phyloP scores from a whole-genome alignment of 208 protist genomes.

The Tritrichomonas foetus region DNA sequence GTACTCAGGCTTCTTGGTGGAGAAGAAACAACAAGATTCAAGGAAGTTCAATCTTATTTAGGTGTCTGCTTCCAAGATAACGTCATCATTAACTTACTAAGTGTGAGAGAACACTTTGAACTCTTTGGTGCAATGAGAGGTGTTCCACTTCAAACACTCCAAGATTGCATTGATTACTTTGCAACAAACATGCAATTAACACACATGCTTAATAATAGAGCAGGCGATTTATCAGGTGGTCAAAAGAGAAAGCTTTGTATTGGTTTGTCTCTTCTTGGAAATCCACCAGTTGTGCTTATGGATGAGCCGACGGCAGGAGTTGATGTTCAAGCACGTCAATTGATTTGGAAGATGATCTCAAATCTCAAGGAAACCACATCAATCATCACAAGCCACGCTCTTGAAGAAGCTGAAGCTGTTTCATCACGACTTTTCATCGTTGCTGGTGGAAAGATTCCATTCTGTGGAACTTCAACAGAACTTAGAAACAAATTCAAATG shows the following conservation, averaged over 20 bases:
- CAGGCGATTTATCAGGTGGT: conserved; percentile 37
- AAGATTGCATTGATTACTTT: background rate
- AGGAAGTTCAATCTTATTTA: background rate
- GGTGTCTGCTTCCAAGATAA: conserved; percentile 8
- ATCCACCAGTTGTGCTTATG: conserved; percentile 41
- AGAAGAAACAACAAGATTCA: background rate
- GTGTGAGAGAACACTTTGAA: conserved; percentile 23
- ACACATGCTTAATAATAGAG: background rate
- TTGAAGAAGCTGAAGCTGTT: conserved; percentile 39
- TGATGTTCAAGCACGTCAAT: too few relatives aligned
- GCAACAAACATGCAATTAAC: background rate
- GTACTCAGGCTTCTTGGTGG: background rate
- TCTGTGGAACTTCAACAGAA: background rate
- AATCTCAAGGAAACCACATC: background rate
- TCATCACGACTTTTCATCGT: background rate
- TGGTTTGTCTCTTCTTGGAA: background rate
- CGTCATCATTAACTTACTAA: background rate
- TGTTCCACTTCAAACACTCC: background rate
- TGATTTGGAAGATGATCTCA: too few relatives aligned
- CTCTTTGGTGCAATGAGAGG: background rate
- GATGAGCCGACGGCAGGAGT: too few relatives aligned
- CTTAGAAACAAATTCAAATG: background rate
- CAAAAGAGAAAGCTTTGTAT: conserved; percentile 33
- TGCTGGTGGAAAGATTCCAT: background rate
- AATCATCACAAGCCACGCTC: too few relatives aligned